Conservation (phyloP, 2,329 filamentous ascomycete species). For the Talaromyces amestolkiae region DNA sequence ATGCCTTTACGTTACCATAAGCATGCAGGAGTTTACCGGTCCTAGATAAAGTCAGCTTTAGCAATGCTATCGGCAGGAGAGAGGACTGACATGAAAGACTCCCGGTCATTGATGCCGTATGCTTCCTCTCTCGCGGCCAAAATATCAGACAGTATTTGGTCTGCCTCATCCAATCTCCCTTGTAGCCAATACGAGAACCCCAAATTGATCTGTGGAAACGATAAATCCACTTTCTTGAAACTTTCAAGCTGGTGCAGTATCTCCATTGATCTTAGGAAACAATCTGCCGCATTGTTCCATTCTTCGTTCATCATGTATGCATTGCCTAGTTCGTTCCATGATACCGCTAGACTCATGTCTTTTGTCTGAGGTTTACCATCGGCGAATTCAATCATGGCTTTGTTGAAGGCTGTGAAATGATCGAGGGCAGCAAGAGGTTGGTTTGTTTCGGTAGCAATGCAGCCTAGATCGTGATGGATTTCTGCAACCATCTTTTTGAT, state of each 20-base stretch:
- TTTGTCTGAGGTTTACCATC: neutral
- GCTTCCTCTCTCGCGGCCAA: conserved; percentile 8
- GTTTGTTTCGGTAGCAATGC: neutral
- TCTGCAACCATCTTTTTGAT: neutral
- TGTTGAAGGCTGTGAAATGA: neutral
- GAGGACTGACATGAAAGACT: conserved; percentile 4
- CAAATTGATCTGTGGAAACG: conserved; percentile 10
- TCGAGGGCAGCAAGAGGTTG: neutral
- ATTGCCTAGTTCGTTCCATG: conserved; percentile 13
- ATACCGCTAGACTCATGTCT: conserved; percentile 7
- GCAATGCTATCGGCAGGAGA: neutral
- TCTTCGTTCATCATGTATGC: conserved; percentile 11
- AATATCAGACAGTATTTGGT: conserved; percentile 4
- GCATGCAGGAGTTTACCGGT: conserved; percentile 12
- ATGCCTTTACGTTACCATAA: neutral
- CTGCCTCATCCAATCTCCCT: conserved; percentile 6
- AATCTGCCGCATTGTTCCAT: neutral
- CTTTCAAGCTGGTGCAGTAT: neutral
- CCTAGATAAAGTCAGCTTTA: neutral
- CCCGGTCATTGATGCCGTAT: conserved; percentile 6
- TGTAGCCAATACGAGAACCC: conserved; percentile 2
- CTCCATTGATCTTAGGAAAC: conserved; percentile 1
- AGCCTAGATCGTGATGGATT: neutral
- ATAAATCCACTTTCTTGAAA: neutral
- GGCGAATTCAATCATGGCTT: neutral